Base-by-base conservation (phyloP, 1,284 basidiomycete genomes). In the Microbotryum scabiosae region DNA sequence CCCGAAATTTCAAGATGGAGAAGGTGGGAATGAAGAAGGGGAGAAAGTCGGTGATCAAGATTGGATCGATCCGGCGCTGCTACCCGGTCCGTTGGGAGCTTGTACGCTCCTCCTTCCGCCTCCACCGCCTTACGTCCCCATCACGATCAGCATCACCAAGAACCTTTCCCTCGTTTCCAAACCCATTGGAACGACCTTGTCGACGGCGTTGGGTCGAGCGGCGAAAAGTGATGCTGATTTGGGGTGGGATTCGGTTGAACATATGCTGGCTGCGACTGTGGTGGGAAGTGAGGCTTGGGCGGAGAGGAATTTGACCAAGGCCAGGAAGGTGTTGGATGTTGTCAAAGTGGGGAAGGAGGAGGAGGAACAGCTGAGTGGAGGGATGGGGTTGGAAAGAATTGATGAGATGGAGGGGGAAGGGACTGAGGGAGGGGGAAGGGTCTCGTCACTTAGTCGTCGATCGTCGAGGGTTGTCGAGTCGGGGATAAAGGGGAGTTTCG, bases 21-120 rank as follows among this genome's bases (percentile, higher is more conserved):
- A 23, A 23, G 26, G 20, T 49, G 47, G 23, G 14, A 30, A 9
- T 30, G n/a, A 23, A 28, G 47, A 23, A 4, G 47, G 12, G 14
- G 36, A 12, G 36, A 41, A 41, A 18, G 14, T 41, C 10, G 16
- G 14, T 41, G 36, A 4, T 16, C 36, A 41, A 12, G 36, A 41
- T 18, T 41, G 28, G 20, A 30, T 47, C 18, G 64, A 66, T 30
- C 57, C 56, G 2, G 63, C 63, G 1, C 28, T 47, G 2, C 49
- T 60, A 14, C 60, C 65, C 5, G 65, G 65, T 5, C 60, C 63
- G 0, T 36, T 58, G 28, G 65, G 63, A 6, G 65, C 60, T 18
- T 64, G 62, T 57, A 67, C 65, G 7, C 20, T 67, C 26, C 23
- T 54, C 52, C 58, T 67, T 44, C 53, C 63, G 1, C 14, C 45